These are phyloP conservation scores for Fusarium brachygibbosum DNA, from an alignment of 2,329 filamentous ascomycete species.

Conservation along the genomic window DNA sequence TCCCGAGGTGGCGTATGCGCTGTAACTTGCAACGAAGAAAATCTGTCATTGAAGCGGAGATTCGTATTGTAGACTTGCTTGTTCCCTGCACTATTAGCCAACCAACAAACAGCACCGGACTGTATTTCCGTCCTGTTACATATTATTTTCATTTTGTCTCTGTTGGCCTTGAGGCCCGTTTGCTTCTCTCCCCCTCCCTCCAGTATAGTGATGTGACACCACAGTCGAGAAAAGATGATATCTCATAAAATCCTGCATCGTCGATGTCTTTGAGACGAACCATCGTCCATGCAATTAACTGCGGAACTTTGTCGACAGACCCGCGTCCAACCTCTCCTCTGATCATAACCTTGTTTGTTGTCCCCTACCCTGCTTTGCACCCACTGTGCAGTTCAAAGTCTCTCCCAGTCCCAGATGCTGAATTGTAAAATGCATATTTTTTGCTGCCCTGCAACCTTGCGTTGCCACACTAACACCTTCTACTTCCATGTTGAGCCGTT, in stretches of 20 bases:
- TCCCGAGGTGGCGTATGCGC: conserved; percentile 24
- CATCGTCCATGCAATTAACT: background rate
- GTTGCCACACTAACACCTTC: background rate
- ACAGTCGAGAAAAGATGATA: conserved; percentile 31
- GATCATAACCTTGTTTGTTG: conserved; percentile 19
- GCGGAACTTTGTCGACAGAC: background rate
- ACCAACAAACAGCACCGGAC: background rate
- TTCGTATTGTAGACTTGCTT: background rate
- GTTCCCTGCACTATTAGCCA: background rate
- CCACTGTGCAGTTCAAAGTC: background rate
- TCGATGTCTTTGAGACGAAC: conserved; percentile 2
- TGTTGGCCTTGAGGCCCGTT: conserved; percentile 20
- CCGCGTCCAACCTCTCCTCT: background rate
- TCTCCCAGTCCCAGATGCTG: background rate
- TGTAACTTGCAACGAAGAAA: conserved; percentile 17
- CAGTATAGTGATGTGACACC: conserved; percentile 21
- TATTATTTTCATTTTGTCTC: background rate
- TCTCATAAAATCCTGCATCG: conserved; percentile 33
- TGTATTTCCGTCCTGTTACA: background rate
- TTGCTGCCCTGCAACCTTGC: background rate
- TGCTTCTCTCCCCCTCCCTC: conserved; percentile 6
- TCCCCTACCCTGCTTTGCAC: background rate
- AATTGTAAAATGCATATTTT: conserved; percentile 14
- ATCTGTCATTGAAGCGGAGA: background rate
- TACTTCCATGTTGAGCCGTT: background rate